Conservation (phyloP, 2,329 filamentous ascomycete genomes). For the Pseudopyrenochaeta lycopersici region DNA sequence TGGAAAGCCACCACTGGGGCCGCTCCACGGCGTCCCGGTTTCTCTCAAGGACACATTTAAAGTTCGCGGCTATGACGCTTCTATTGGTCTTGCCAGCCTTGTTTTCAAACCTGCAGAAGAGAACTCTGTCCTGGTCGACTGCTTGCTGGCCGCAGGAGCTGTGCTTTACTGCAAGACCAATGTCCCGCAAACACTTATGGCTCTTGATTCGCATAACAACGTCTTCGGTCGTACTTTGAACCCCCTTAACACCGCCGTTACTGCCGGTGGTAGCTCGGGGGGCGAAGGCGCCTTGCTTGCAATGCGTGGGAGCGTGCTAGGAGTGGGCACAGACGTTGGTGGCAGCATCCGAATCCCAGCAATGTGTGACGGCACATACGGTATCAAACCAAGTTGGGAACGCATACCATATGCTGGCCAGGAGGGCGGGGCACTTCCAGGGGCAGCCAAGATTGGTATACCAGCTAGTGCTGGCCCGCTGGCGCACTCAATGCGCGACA, state of each 20-base stretch:
- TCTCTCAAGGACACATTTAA: constrained; percentile 62
- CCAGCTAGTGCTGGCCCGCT: constrained; percentile 58
- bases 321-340: constrained; percentile 65
- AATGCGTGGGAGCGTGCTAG: constrained; percentile 58
- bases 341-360: constrained; percentile 63
- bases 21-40: constrained; percentile 58
- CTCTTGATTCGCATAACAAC: constrained; percentile 63
- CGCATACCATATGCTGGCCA: constrained; percentile 64
- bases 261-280: constrained; percentile 62
- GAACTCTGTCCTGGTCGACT: constrained; percentile 53
- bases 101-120: constrained; percentile 53
- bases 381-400: constrained; percentile 55
- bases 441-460: constrained; percentile 57
- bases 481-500: constrained; percentile 59
- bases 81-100: constrained; percentile 54
- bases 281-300: constrained; percentile 63
- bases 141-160: constrained; percentile 57
- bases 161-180: constrained; percentile 65
- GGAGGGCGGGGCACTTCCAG: constrained; percentile 57
- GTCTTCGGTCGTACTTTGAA: constrained; percentile 58
- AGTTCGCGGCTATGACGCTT: constrained; percentile 55
- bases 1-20: constrained; percentile 52
- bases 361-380: constrained; percentile 60
- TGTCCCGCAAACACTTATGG: constrained; percentile 63
- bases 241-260: constrained; percentile 57